Evolutionary conservation across 495 filamentous ascomycete species (phyloP), one percentile per base, ranked within the genome.

Genomic region (Daldinia grandis): DNA sequence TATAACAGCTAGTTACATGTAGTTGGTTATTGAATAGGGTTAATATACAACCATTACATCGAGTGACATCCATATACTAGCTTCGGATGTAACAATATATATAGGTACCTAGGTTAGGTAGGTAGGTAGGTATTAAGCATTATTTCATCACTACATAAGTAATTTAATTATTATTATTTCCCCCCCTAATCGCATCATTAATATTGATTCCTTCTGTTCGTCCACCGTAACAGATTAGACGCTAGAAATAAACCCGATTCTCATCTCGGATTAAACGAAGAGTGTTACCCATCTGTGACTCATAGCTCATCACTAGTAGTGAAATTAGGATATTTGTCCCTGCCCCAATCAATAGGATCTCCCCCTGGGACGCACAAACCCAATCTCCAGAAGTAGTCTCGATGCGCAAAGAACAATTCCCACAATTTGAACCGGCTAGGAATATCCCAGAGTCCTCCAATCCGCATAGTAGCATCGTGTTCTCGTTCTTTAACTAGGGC

Each of bases 301-400:
- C 66, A 78, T 60, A 76, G 47, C 65, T 78, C 74, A 53, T 75
- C 68, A 68, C 57, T 66, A 33, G 64, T 62, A 33, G 73, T 70
- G 44, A 60, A 58, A 37, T 62, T 54, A 21, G 72, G 70, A 63
- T 83, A 81, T 69, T 65, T 77, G 28, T 83, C 81, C 63, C 87
- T 80, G 19, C 84, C 86, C 87, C 90, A 90, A 65, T 91, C 88
- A 50, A 81, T 78, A 4, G 90, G 90, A 79, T 94, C 93, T 1
- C 92, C 92, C 4, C 91, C 91, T 2, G 95, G 95, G 5, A 98
- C 82, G 81, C 95, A 99, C 47, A 98, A 80, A 0, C 95, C 95
- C 64, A 99, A 74, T 33, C 95, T 81, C 91, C 93, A 95, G 77
- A 99, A 99, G 76, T 99, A 99, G 79, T 99, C 95, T 58, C 95